Conservation (phyloP, 352 stramenopile species). For the Phytophthora cryptogea region DNA sequence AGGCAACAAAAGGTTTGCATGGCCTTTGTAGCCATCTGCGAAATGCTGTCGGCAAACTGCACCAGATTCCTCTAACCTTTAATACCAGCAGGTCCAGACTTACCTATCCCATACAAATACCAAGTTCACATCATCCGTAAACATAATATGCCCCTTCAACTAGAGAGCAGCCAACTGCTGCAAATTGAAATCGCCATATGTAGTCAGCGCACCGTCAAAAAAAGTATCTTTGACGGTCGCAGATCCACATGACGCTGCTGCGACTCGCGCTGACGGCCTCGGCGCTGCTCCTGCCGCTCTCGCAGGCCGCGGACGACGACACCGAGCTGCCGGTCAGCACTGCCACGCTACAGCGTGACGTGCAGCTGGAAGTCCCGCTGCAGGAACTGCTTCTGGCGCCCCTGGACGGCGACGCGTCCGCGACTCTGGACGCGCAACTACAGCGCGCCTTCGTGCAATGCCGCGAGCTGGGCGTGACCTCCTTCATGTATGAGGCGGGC, state of each 20-base stretch:
- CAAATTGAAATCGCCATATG: neutral
- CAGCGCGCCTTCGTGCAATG: slow-evolving; percentile 37
- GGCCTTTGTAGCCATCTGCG: neutral
- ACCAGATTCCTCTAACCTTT: neutral
- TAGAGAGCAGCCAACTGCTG: neutral
- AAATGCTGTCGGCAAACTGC: neutral
- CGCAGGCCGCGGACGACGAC: neutral
- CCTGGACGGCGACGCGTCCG: slow-evolving; percentile 13
- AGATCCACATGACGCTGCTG: slow-evolving; percentile 8
- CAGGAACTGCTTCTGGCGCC: slow-evolving; percentile 31
- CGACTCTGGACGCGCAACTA: slow-evolving; percentile 38
- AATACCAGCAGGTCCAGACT: neutral
- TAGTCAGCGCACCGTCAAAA: neutral
- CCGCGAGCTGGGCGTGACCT: slow-evolving; percentile 32
- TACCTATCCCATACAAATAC: neutral
- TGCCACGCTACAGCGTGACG: slow-evolving; percentile 26
- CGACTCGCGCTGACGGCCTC: slow-evolving; percentile 1
- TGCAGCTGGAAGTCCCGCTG: slow-evolving; percentile 32
- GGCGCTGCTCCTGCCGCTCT: slow-evolving; percentile 1
- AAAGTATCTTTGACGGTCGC: slow-evolving; percentile 26
- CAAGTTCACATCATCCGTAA: neutral
- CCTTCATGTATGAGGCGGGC: slow-evolving; percentile 21
- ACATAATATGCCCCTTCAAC: neutral
- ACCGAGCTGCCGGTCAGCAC: neutral
- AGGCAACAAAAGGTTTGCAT: no score